Conservation (phyloP, 371 early-diverging fungal species). For the Mortierella sp. region DNA sequence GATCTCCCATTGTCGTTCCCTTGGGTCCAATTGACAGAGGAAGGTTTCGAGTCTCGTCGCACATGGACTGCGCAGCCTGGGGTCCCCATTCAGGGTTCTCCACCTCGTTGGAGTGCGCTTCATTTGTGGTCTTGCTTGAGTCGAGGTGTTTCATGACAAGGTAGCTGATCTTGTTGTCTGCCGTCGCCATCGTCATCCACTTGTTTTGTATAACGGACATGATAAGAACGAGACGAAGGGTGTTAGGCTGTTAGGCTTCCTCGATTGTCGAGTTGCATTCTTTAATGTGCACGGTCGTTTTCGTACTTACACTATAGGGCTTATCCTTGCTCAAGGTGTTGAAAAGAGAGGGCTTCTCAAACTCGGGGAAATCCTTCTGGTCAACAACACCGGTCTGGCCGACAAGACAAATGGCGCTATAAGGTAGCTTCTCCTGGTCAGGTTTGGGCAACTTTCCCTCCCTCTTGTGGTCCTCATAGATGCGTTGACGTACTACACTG, state of each 20-base stretch:
- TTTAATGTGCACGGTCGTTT: too few species aligned
- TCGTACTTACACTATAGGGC: too few species aligned
- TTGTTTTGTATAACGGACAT: too few species aligned
- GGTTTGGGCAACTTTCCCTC: slow-evolving; percentile 1
- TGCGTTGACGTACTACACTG: slow-evolving; percentile 1
- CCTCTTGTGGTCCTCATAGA: background rate
- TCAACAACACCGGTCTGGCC: background rate
- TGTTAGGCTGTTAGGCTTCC: too few species aligned
- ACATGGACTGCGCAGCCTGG: slow-evolving; percentile 19
- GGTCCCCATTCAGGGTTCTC: slow-evolving; percentile 22
- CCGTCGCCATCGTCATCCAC: too few species aligned
- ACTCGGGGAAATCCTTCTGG: background rate
- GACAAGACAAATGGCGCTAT: background rate
- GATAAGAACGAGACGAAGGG: too few species aligned
- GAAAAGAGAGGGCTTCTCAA: background rate
- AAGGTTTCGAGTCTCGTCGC: slow-evolving; percentile 17
- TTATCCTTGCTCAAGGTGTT: background rate
- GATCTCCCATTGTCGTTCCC: slow-evolving; percentile 22
- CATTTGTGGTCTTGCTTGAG: background rate
- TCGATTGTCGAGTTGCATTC: too few species aligned
- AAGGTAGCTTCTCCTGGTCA: slow-evolving; percentile 6
- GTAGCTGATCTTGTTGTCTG: slow-evolving; percentile 17
- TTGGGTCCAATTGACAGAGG: slow-evolving; percentile 7
- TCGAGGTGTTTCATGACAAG: slow-evolving; percentile 19
- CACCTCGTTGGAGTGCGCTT: slow-evolving; percentile 11